A percentile compares a stretch with the other conserved stretches of the same genome.
These are phyloP conservation scores for Aspergillus tanneri DNA, from an alignment of 2,329 filamentous ascomycete genomes.

Conservation along the genomic window DNA sequence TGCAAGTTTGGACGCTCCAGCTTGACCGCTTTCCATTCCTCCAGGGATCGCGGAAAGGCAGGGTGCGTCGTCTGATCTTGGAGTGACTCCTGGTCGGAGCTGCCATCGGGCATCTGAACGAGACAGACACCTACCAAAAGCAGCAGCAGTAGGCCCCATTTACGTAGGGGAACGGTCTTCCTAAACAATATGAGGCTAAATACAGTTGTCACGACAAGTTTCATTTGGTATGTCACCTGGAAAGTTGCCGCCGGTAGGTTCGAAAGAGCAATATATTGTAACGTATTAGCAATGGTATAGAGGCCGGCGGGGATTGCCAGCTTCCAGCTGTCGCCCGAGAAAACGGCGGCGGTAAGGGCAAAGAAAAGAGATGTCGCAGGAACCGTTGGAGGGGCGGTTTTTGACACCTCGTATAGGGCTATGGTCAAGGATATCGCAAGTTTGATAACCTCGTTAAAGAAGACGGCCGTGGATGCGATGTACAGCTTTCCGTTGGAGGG, in stretches of 20 bases:
- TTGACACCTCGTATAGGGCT: slow-evolving; percentile 82
- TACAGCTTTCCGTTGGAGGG: slow-evolving; percentile 78
- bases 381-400: slow-evolving; percentile 72
- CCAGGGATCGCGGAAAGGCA: slow-evolving; percentile 75
- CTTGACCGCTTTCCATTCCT: slow-evolving; percentile 66
- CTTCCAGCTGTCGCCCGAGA: slow-evolving; percentile 92
- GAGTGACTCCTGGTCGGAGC: slow-evolving; percentile 53
- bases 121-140: slow-evolving; percentile 80
- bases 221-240: slow-evolving; percentile 89
- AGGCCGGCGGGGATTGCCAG: slow-evolving; percentile 82
- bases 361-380: slow-evolving; percentile 77
- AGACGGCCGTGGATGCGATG: slow-evolving; percentile 88
- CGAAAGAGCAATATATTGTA: slow-evolving; percentile 88
- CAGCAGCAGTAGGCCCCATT: slow-evolving; percentile 77
- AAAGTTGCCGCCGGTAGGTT: slow-evolving; percentile 92
- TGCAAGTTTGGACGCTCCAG: slow-evolving; percentile 50
- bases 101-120: slow-evolving; percentile 72
- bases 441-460: slow-evolving; percentile 91
- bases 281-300: slow-evolving; percentile 88
- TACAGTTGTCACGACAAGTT: slow-evolving; percentile 86
- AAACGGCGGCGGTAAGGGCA: slow-evolving; percentile 76
- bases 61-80: slow-evolving; percentile 60
- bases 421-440: slow-evolving; percentile 81
- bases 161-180: slow-evolving; percentile 66
- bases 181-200: slow-evolving; percentile 80